Base-by-base conservation (phyloP, 768 basidiomycete species). In the Coprinopsis strossmayeri region DNA sequence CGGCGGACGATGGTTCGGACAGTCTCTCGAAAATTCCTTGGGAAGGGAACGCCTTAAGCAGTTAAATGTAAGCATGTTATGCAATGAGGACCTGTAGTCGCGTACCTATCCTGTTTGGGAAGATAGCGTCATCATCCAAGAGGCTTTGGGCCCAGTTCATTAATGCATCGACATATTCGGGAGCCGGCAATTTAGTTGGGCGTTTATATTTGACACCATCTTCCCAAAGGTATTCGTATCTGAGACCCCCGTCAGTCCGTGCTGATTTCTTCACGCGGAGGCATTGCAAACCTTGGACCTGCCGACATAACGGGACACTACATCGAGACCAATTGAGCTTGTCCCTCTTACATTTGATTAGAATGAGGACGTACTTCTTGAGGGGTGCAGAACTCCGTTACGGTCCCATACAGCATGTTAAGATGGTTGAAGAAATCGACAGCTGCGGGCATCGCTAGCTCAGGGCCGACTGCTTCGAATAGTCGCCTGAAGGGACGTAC, bases 371-470 rank as follows among this genome's bases (percentile, higher is more conserved):
- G 57, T 59, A 88, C 93, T 78, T 96, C 92, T 61, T 93, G 82
- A 9, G 85, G 78, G 15, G 90, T 97, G 66, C 96, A 99, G 62
- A 98, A 98, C 68, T 99, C 96, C 1, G 96, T 96, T 20, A 99
- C 83, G 9, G 93, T 96, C 10, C 95, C 96, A 60, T 98, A 99
- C 17, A 99, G 72, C 96, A 99, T 99, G 64, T 99, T 99, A 55
- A 99, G 69, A 62, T 99, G 96, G 62, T 98, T 99, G 77, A 98
- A 99, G 70, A 99, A 99, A 66, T 99, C 96, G 52, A 98, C 95
- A 25, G 92, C 96, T 99, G 46, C 23, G 11, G 32, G 4, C 7
- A 41, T 15, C 20, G 34, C 23, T 9, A 11, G 21, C 9, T 5
- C 25, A 18, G 20, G 25, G 17, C 17, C 47, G 15, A 9, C 18